phyloP scores from a whole-genome alignment of 2,329 filamentous ascomycete species.

The Fusarium albidum region DNA sequence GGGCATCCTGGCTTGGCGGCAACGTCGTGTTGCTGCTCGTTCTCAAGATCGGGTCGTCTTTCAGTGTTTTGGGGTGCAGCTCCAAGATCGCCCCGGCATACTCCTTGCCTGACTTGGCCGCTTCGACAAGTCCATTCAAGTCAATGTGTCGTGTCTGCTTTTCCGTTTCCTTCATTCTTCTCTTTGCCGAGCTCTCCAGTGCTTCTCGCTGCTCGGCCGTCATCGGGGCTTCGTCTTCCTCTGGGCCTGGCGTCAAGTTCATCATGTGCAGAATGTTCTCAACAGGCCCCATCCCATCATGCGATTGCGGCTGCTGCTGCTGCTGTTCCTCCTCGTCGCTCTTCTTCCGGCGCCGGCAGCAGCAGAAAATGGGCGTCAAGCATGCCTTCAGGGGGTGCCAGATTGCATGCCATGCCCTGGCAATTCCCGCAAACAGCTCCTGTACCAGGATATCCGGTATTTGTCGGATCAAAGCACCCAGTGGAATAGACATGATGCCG shows the following conservation, averaged over 20 bases:
- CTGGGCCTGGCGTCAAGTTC: constrained; percentile 19
- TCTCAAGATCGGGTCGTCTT: constrained; percentile 49
- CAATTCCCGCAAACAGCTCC: constrained; percentile 33
- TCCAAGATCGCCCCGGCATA: constrained; percentile 45
- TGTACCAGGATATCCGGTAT: constrained; percentile 48
- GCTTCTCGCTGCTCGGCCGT: constrained; percentile 36
- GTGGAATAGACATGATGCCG: constrained; percentile 71
- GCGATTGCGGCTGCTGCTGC: constrained; percentile 12
- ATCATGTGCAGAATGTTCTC: constrained; percentile 37
- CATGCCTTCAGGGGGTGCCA: constrained; percentile 25
- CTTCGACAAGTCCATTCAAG: constrained; percentile 43
- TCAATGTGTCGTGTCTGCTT: constrained; percentile 40
- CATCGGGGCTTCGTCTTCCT: constrained; percentile 33
- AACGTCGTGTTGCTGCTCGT: constrained; percentile 38
- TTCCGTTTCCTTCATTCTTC: constrained; percentile 24
- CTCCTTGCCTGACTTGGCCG: constrained; percentile 40
- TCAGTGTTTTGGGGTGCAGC: constrained; percentile 50
- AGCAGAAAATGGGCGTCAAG: constrained; percentile 24
- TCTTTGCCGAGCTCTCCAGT: constrained; percentile 31
- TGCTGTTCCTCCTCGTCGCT: constrained; percentile 27
- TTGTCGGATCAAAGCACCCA: constrained; percentile 57
- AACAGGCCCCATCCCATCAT: constrained; percentile 38
- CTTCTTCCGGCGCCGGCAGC: constrained; percentile 35
- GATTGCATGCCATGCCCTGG: constrained; percentile 7
- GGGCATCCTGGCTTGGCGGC: constrained; percentile 52